Evolutionary conservation across 306 rosid species (phyloP).

Genomic region (Cicer chorassanicum): DNA sequence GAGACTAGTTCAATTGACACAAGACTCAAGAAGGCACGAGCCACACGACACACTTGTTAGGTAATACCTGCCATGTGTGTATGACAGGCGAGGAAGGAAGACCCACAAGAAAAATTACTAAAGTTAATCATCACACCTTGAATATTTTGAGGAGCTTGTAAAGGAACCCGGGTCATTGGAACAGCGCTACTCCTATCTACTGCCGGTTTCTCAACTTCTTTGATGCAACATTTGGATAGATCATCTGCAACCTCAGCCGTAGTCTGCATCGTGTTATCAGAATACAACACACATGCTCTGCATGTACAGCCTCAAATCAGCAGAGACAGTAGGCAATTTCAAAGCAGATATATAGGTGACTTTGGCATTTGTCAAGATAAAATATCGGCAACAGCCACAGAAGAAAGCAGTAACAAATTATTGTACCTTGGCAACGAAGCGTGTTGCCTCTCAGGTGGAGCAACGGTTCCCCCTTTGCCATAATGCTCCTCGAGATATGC

Average conservation of each 20-base stretch:
- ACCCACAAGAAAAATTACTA: background rate
- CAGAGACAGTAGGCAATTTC: slow-evolving; percentile 14
- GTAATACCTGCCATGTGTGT: too few relatives aligned
- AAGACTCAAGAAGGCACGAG: too few relatives aligned
- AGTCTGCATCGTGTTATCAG: slow-evolving; percentile 64
- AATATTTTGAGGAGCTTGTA: slow-evolving; percentile 78
- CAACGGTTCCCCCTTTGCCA: slow-evolving; percentile 79
- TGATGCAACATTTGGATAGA: slow-evolving; percentile 84
- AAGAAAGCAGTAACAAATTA: slow-evolving; percentile 19
- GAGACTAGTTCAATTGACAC: too few relatives aligned
- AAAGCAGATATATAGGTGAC: slow-evolving; percentile 22
- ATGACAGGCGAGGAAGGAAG: too few relatives aligned
- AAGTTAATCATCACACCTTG: slow-evolving; percentile 62
- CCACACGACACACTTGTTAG: too few relatives aligned
- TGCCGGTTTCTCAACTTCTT: slow-evolving; percentile 77
- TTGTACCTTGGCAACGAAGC: slow-evolving; percentile 92
- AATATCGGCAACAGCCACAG: slow-evolving; percentile 29
- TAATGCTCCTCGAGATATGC: slow-evolving; percentile 96
- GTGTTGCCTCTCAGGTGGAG: slow-evolving; percentile 93
- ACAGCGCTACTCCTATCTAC: slow-evolving; percentile 65
- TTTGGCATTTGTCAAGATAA: slow-evolving; percentile 15
- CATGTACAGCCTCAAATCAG: slow-evolving; percentile 49
- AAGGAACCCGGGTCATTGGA: slow-evolving; percentile 70
- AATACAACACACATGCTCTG: slow-evolving; percentile 84
- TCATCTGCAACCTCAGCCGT: slow-evolving; percentile 72